Evolutionary conservation across 129 eudicot genomes (phyloP).

Genomic region (Oenanthe sinensis): DNA sequence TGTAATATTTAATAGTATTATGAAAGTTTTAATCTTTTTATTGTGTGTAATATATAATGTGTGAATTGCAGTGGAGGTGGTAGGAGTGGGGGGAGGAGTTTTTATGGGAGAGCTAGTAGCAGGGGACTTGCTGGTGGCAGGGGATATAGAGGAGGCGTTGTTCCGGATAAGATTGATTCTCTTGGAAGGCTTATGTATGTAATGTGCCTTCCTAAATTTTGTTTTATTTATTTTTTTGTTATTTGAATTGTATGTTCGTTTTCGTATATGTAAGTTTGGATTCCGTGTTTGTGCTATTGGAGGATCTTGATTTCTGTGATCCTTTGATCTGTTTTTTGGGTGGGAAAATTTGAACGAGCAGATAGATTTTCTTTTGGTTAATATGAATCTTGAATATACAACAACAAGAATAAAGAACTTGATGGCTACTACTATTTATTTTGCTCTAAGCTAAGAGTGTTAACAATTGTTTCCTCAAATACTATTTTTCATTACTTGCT

Average conservation of each 20-base stretch:
- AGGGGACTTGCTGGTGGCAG: conserved; percentile 36
- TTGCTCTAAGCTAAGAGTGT: not conserved
- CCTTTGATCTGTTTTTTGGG: not conserved
- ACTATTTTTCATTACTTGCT: not conserved
- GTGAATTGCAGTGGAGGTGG: conserved; percentile 12
- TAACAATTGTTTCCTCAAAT: not conserved
- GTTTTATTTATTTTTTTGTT: not conserved
- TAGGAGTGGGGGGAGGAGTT: conserved; percentile 21
- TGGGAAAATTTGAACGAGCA: not conserved
- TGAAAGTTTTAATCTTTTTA: not conserved
- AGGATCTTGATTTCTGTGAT: not conserved
- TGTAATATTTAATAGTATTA: not conserved
- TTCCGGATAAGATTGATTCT: conserved; percentile 68
- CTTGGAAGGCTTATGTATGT: conserved; percentile 91
- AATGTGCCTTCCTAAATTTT: conserved; percentile 21
- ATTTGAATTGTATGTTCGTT: not conserved
- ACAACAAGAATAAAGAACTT: not conserved
- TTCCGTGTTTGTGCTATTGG: not conserved
- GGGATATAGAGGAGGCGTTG: conserved; percentile 39
- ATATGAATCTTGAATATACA: not conserved
- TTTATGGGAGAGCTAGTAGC: not conserved
- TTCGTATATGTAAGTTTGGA: not conserved
- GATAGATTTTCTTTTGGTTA: not conserved
- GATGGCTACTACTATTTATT: not conserved
- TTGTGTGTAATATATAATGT: not conserved